Conservation (phyloP, 495 filamentous ascomycete genomes). For the Letharia columbiana region DNA sequence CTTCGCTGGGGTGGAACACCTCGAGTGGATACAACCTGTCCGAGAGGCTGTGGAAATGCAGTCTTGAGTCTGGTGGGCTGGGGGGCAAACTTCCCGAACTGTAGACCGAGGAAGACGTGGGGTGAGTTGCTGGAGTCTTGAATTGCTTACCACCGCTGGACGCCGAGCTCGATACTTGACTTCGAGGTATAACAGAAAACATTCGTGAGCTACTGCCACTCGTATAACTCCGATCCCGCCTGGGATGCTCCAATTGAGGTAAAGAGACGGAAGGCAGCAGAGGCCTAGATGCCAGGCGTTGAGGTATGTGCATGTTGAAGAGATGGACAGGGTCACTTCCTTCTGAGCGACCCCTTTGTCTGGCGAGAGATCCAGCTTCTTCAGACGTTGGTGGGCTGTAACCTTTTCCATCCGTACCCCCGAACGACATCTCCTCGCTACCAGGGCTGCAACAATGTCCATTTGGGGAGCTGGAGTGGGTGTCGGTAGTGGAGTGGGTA, state of each 20-base stretch:
- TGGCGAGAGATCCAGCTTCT: background rate
- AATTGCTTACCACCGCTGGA: background rate
- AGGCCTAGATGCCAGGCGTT: constrained; percentile 18
- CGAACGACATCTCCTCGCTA: constrained; percentile 15
- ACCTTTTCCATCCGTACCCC: constrained; percentile 17
- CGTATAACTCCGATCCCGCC: constrained; percentile 13
- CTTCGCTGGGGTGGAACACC: background rate
- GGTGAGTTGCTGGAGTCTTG: background rate
- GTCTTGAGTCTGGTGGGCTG: constrained; percentile 10
- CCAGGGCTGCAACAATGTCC: constrained; percentile 5
- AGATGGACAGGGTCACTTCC: constrained; percentile 18
- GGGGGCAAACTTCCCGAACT: constrained; percentile 15
- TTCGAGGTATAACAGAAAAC: constrained; percentile 12
- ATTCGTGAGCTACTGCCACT: constrained; percentile 10
- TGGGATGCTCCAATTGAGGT: constrained; percentile 12
- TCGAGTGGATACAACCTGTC: constrained; percentile 6
- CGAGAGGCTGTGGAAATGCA: constrained; percentile 7
- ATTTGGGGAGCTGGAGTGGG: background rate
- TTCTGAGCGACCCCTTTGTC: constrained; percentile 13
- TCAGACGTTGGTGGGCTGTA: constrained; percentile 15
- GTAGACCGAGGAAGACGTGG: constrained; percentile 18
- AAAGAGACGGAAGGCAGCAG: constrained; percentile 10
- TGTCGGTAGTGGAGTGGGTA: background rate
- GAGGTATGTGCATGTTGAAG: constrained; percentile 22
- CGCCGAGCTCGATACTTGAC: constrained; percentile 15